Evolutionary conservation across 371 early-diverging fungal species (phyloP).

Genomic region (Mortierella sp.): DNA sequence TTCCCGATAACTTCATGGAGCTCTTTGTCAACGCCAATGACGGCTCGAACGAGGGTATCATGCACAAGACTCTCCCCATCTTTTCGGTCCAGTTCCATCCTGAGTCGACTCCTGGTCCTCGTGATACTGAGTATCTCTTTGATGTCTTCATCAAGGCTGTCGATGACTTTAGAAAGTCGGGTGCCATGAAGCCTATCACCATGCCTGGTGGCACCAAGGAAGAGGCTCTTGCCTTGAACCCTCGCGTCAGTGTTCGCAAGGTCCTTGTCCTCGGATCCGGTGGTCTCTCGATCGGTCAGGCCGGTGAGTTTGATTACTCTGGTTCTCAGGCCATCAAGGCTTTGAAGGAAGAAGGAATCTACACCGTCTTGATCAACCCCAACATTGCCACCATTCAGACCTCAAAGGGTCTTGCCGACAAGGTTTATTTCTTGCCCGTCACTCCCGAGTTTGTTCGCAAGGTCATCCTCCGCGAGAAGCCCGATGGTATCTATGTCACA

Average conservation of each 20-base stretch:
- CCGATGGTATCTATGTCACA: conserved; percentile 95
- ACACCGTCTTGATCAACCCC: conserved; percentile 94
- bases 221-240: conserved; percentile 64
- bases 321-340: conserved; percentile 95
- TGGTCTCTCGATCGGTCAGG: conserved; percentile 97
- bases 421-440: conserved; percentile 95
- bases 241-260: conserved; percentile 69
- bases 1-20: conserved; percentile 84
- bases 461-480: conserved; percentile 91
- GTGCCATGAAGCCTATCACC: conserved; percentile 77
- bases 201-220: conserved; percentile 75
- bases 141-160: conserved; percentile 89
- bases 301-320: conserved; percentile 98
- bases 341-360: conserved; percentile 92
- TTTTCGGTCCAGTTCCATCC: conserved; percentile 99
- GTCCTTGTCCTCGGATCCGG: conserved; percentile 97
- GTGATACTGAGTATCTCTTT: conserved; percentile 96
- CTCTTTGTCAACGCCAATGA: conserved; percentile 98
- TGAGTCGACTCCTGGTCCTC: conserved; percentile 96
- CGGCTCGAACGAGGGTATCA: conserved; percentile 97
- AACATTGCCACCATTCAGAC: conserved; percentile 99
- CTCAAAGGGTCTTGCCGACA: conserved; percentile 92
- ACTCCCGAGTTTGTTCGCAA: conserved; percentile 93
- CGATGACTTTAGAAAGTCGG: conserved; percentile 75
- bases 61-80: conserved; percentile 87